Evolutionary conservation across 371 early-diverging fungal genomes (phyloP).

Genomic region (Lichtheimia ramosa): DNA sequence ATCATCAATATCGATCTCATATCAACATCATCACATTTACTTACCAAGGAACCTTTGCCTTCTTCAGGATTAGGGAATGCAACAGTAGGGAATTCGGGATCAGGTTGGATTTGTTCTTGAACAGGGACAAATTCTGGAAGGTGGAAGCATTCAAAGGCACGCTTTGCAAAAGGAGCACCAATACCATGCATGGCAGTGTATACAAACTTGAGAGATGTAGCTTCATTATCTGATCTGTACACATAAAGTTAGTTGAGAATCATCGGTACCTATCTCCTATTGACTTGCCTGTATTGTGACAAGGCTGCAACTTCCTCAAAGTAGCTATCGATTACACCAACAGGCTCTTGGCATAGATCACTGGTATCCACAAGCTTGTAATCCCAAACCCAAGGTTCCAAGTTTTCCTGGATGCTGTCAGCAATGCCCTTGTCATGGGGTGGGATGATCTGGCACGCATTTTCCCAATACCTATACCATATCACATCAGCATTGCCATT

Average conservation of each 20-base stretch:
- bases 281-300: slow-evolving; percentile 27
- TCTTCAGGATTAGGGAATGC: slow-evolving; percentile 95
- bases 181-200: slow-evolving; percentile 98
- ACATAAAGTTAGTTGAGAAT: slow-evolving; percentile 10
- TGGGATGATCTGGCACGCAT: slow-evolving; percentile 92
- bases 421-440: slow-evolving; percentile 89
- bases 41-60: slow-evolving; percentile 79
- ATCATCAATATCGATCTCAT: not conserved
- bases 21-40: not conserved
- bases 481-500: not conserved
- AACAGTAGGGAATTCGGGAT: slow-evolving; percentile 95
- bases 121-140: slow-evolving; percentile 68
- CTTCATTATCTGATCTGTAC: slow-evolving; percentile 39
- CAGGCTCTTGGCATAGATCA: slow-evolving; percentile 50
- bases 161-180: slow-evolving; percentile 75
- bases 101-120: slow-evolving; percentile 72
- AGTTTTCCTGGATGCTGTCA: slow-evolving; percentile 64
- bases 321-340: slow-evolving; percentile 69
- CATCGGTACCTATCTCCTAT: not conserved
- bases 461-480: slow-evolving; percentile 70
- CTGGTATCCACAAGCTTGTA: slow-evolving; percentile 55
- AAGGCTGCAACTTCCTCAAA: slow-evolving; percentile 59
- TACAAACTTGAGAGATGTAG: slow-evolving; percentile 64
- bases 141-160: slow-evolving; percentile 69
- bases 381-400: slow-evolving; percentile 82